These are phyloP conservation scores for Solanum bukasovii DNA, from an alignment of 257 asterid genomes.

Conservation along the genomic window DNA sequence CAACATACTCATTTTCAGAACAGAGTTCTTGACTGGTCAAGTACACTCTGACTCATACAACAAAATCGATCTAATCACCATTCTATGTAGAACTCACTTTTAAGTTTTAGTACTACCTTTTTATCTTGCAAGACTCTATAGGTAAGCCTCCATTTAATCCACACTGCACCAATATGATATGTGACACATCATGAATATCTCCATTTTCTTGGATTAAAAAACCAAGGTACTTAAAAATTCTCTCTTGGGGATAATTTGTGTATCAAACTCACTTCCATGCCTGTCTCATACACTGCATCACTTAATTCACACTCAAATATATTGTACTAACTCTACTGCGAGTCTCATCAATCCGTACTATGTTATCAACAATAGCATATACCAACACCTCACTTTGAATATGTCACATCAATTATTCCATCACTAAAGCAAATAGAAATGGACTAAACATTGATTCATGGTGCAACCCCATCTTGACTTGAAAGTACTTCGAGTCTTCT, in stretches of 20 bases:
- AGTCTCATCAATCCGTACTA: background rate
- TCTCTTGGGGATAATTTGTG: background rate
- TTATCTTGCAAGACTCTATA: background rate
- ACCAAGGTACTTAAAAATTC: background rate
- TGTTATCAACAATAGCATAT: background rate
- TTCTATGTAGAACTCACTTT: background rate
- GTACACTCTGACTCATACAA: background rate
- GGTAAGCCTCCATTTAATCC: background rate
- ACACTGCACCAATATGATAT: background rate
- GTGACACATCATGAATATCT: background rate
- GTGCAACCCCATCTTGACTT: background rate
- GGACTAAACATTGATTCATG: background rate
- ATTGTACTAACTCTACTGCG: rapidly evolving
- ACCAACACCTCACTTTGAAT: background rate
- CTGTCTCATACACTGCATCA: background rate
- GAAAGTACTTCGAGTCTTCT: background rate
- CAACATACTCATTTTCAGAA: background rate
- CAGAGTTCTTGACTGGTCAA: no score
- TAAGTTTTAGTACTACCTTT: background rate
- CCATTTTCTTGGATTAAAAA: background rate
- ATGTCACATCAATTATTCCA: background rate
- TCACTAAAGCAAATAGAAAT: background rate
- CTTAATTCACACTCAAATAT: background rate
- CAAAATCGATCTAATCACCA: background rate
- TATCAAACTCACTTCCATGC: background rate